Percentiles rank a stretch among this genome's conserved stretches.
Evolutionary conservation across 768 basidiomycete species (phyloP).

Genomic region (Exidia glandulosa): DNA sequence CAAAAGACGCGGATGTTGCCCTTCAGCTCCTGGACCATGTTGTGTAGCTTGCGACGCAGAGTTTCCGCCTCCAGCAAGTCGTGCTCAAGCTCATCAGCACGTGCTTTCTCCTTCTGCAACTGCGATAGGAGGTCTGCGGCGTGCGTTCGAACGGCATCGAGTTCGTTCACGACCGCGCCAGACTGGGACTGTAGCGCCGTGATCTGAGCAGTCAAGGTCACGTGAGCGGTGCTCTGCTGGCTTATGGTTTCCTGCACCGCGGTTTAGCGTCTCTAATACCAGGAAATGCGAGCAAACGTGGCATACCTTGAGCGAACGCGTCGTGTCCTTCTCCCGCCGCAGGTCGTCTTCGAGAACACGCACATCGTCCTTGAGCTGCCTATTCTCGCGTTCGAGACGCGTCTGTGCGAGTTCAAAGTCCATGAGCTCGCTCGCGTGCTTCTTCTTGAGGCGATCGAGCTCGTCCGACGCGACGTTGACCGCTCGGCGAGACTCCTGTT

Average conservation of each 20-base stretch:
- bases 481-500: conserved; percentile 55
- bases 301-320: conserved; percentile 47
- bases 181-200: conserved; percentile 27
- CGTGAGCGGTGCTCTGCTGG: conserved; percentile 56
- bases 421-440: conserved; percentile 54
- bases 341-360: conserved; percentile 48
- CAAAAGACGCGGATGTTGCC: conserved; percentile 64
- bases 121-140: conserved; percentile 45
- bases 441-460: conserved; percentile 49
- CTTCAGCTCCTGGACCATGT: conserved; percentile 89
- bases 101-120: conserved; percentile 42
- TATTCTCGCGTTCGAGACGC: conserved; percentile 56
- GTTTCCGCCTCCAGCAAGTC: conserved; percentile 71
- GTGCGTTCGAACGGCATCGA: conserved; percentile 39
- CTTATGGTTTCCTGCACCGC: conserved; percentile 34
- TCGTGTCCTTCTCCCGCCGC: conserved; percentile 50
- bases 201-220: conserved; percentile 51
- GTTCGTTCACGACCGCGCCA: conserved; percentile 10
- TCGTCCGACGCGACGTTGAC: conserved; percentile 57
- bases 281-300: not conserved
- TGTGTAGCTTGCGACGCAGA: conserved; percentile 73
- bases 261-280: not conserved
- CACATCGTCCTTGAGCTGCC: conserved; percentile 62
- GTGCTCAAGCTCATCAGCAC: conserved; percentile 51
- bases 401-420: conserved; percentile 62